These are phyloP conservation scores for Crataegus laevigata DNA, from an alignment of 306 rosid genomes.

Conservation along the genomic window DNA sequence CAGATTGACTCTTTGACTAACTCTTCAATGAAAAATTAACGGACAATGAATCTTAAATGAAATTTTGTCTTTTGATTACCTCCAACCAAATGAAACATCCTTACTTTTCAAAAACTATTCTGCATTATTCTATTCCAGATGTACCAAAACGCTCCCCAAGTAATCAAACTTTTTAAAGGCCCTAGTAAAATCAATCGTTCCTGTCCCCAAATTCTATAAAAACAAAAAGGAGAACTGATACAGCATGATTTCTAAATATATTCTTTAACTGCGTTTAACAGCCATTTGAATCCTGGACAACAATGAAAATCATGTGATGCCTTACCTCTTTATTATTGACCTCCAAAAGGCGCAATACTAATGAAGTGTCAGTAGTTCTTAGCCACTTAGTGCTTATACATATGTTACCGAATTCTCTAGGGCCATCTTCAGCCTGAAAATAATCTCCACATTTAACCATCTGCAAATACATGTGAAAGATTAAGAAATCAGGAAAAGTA, in stretches of 20 bases:
- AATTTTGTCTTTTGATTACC: background rate
- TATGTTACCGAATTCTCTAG: slow-evolving; percentile 80
- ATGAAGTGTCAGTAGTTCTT: slow-evolving; percentile 47
- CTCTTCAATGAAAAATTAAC: background rate
- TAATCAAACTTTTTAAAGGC: background rate
- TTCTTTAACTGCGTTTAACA: background rate
- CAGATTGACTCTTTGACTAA: background rate
- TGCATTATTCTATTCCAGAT: background rate
- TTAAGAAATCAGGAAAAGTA: background rate
- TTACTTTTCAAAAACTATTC: background rate
- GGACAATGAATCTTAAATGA: background rate
- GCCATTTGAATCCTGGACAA: background rate
- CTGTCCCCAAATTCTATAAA: background rate
- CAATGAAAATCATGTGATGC: background rate
- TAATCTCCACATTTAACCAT: slow-evolving; percentile 82
- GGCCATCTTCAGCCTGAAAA: slow-evolving; percentile 83
- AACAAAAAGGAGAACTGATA: background rate
- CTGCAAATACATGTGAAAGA: slow-evolving; percentile 22
- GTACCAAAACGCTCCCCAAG: background rate
- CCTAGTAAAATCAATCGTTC: background rate
- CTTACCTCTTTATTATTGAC: slow-evolving; percentile 55
- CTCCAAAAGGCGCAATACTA: slow-evolving; percentile 68
- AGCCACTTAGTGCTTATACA: slow-evolving; percentile 58
- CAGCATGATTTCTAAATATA: background rate
- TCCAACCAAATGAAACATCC: background rate